These are phyloP conservation scores for Kodamaea derodonti DNA, from an alignment of 1,139 yeast genomes.

Conservation along the genomic window DNA sequence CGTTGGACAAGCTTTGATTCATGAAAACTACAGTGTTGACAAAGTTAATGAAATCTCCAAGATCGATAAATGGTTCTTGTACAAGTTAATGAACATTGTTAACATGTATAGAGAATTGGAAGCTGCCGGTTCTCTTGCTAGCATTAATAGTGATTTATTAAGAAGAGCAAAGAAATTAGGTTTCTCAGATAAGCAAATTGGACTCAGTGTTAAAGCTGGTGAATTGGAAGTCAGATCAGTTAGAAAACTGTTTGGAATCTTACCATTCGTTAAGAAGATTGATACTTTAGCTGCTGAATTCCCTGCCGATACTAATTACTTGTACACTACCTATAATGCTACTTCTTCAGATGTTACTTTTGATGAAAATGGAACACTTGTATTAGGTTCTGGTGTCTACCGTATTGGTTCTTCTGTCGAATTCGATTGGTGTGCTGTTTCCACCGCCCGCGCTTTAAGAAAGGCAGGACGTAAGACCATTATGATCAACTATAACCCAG, in stretches of 20 bases:
- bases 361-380: constrained; percentile 89
- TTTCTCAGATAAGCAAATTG: constrained; percentile 92
- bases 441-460: constrained; percentile 92
- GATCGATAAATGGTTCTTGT: constrained; percentile 94
- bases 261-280: constrained; percentile 93
- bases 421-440: constrained; percentile 99
- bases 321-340: constrained; percentile 95
- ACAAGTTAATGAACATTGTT: constrained; percentile 88
- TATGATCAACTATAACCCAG: constrained; percentile 97
- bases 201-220: constrained; percentile 57
- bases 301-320: constrained; percentile 94
- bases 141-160: constrained; percentile 65
- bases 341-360: constrained; percentile 78
- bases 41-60: constrained; percentile 84
- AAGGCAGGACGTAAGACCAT: constrained; percentile 83
- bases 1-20: constrained; percentile 91
- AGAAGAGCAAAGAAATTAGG: constrained; percentile 88
- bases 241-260: constrained; percentile 73
- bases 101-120: constrained; percentile 82
- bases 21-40: constrained; percentile 87
- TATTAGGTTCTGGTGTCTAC: constrained; percentile 96
- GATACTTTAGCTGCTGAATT: constrained; percentile 98
- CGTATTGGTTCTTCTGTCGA: constrained; percentile 98
- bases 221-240: constrained; percentile 80
- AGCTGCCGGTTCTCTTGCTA: constrained; percentile 47